Base-by-base conservation (phyloP, 768 basidiomycete genomes). In the Boletus rex-veris region DNA sequence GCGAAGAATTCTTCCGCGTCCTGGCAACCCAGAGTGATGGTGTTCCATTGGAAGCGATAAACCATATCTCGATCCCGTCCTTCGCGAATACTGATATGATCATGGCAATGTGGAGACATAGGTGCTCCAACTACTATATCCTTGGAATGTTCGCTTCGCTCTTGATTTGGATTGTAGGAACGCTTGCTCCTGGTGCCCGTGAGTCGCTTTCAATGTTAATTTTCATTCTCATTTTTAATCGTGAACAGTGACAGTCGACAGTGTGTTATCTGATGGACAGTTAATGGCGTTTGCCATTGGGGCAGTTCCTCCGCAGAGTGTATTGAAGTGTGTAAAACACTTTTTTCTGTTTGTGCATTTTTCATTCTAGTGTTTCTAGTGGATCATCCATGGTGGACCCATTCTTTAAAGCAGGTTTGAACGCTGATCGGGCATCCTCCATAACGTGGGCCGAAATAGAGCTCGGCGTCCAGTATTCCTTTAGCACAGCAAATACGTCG, bases 1-100 rank as follows among this genome's bases (percentile, higher is more conserved):
- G 63, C 26, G 65, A 66, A 53, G 65, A 66, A 37, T 70, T 71
- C n/a, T 70, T 70, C 42, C 62, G 68, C 11, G 43, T 24, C 10
- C 33, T 70, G 9, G 41, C 56, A 16, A 48, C 48, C 4, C 59
- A 40, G 2, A 45, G 16, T 9, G 36, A 57, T 2, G 68, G 69
- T 30, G 53, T 69, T 28, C 69, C 59, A 5, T 38, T 69, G 43
- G 55, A 59, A 24, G 56, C 54, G 1, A 33, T 69, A 41, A 63
- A 69, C 33, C 24, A 48, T 24, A 59, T 65, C 14, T 68, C 67
- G 11, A 60, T 21, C 30, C 63, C 65, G 4, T 48, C 67, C 2
- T 69, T 63, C 21, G 65, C 67, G 18, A 14, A 38, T 3, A 12
- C 54, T 5, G 55, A 63, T 12, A 44, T 36, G 38, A 18, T 69